A percentile compares a stretch with the other conserved stretches of the same genome.
phyloP scores from a whole-genome alignment of 1,139 yeast species.

The Taphrina deformans region DNA sequence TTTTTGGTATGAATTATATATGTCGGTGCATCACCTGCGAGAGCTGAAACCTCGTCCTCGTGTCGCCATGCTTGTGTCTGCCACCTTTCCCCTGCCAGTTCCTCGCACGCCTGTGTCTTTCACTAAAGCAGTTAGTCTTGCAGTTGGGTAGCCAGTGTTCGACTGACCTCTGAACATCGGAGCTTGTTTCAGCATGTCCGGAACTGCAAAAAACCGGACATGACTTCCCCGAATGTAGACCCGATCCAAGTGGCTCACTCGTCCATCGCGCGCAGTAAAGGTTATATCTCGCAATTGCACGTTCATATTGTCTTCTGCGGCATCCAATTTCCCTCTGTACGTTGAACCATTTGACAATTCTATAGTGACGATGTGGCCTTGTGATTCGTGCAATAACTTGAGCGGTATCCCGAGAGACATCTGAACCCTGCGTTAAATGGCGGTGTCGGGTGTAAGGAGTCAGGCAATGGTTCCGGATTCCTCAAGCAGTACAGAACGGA shows the following conservation, averaged over 20 bases:
- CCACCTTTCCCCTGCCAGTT: constrained; percentile 30
- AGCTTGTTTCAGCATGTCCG: constrained; percentile 64
- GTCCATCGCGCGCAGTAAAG: constrained; percentile 74
- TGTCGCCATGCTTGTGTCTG: constrained; percentile 29
- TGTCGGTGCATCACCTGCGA: neutral
- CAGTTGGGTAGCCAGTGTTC: neutral
- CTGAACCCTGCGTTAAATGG: too few species aligned
- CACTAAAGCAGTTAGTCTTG: neutral
- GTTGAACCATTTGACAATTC: constrained; percentile 72
- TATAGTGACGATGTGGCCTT: constrained; percentile 71
- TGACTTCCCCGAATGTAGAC: constrained; percentile 92
- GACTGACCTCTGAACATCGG: constrained; percentile 29
- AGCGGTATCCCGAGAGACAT: constrained; percentile 69
- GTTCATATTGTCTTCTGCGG: constrained; percentile 85
- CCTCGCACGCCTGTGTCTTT: constrained; percentile 26
- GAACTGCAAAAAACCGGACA: constrained; percentile 78
- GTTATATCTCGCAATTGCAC: constrained; percentile 80
- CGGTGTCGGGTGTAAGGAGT: too few species aligned
- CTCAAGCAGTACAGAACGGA: too few species aligned
- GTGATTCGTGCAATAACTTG: constrained; percentile 82
- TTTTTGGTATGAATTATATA: too few species aligned
- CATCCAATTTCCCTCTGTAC: constrained; percentile 5
- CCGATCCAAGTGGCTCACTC: constrained; percentile 73
- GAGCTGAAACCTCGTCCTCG: constrained; percentile 19
- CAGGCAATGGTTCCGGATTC: too few species aligned